A percentile compares a stretch with the other conserved stretches of the same genome.
Conservation (phyloP, 2,329 filamentous ascomycete genomes). For the Hypoxylon sp. region DNA sequence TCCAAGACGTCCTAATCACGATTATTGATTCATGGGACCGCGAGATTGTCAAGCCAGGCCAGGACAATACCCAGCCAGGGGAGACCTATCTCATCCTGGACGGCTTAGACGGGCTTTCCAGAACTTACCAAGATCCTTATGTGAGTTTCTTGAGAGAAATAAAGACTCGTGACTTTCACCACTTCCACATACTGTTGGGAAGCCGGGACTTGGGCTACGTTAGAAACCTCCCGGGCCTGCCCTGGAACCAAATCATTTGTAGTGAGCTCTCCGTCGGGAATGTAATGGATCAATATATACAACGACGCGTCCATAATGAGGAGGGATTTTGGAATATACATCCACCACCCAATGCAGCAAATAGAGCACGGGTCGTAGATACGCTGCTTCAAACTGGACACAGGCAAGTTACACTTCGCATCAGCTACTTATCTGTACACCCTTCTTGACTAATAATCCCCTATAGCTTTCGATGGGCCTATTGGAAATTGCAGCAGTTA, state of each 20-base stretch:
- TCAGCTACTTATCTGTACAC: conserved; percentile 1
- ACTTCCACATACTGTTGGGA: conserved; percentile 32
- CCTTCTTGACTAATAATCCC: background rate
- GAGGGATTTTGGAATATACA: background rate
- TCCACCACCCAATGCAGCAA: background rate
- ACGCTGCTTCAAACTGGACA: background rate
- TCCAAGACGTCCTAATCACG: conserved; percentile 22
- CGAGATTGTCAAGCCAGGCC: background rate
- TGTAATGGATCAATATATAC: background rate
- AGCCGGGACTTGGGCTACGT: background rate
- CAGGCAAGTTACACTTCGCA: background rate
- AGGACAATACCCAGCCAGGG: conserved; percentile 16
- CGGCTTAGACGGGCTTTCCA: conserved; percentile 24
- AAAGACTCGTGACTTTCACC: background rate
- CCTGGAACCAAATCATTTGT: background rate
- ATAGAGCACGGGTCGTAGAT: background rate
- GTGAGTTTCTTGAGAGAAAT: conserved; percentile 29
- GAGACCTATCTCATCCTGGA: conserved; percentile 40
- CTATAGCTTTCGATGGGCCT: background rate
- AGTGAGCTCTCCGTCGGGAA: background rate
- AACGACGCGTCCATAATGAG: background rate
- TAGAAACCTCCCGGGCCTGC: background rate
- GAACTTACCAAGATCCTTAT: conserved; percentile 15
- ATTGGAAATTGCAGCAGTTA: conserved; percentile 5
- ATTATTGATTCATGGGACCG: conserved; percentile 23